Evolutionary conservation across 1,284 basidiomycete genomes (phyloP).

Genomic region (Apiotrichum veenhuisii): DNA sequence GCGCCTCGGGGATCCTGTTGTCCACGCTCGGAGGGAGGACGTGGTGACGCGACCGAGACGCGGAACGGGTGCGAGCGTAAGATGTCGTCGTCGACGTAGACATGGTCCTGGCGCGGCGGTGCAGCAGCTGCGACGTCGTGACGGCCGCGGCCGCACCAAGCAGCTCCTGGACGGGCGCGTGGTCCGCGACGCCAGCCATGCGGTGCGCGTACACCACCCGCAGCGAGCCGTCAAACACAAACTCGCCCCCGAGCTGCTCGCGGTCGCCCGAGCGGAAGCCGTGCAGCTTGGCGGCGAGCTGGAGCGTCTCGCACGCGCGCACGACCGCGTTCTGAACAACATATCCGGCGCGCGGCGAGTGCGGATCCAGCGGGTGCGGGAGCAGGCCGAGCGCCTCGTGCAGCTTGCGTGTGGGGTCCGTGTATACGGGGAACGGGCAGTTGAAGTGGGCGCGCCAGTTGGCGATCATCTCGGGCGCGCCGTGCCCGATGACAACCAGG

Average conservation of each 20-base stretch:
- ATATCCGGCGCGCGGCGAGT: conserved; percentile 53
- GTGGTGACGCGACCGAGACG: not conserved
- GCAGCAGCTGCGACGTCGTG: too few relatives aligned
- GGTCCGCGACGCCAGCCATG: conserved; percentile 58
- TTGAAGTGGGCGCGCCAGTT: conserved; percentile 53
- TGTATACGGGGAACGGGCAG: conserved; percentile 60
- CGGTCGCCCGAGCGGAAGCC: conserved; percentile 10
- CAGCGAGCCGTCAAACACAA: conserved; percentile 69
- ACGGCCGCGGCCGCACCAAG: conserved; percentile 44
- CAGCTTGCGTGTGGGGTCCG: conserved; percentile 67
- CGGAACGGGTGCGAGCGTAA: too few relatives aligned
- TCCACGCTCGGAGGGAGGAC: too few relatives aligned
- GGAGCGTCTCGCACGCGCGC: conserved; percentile 10
- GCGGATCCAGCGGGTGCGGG: conserved; percentile 43
- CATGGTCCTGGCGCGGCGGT: too few relatives aligned
- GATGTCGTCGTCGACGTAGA: too few relatives aligned
- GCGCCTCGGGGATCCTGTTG: too few relatives aligned
- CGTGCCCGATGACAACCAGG: conserved; percentile 70
- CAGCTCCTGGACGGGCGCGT: conserved; percentile 64
- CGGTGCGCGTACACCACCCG: conserved; percentile 43
- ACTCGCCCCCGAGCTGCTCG: conserved; percentile 77
- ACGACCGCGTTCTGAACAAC: conserved; percentile 21
- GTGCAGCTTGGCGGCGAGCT: conserved; percentile 13
- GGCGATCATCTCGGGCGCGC: conserved; percentile 33
- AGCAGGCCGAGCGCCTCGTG: conserved; percentile 74